Percentiles rank a stretch among this genome's conserved stretches.
Conservation (phyloP, 2,329 filamentous ascomycete genomes). For the Xylariaceae sp. region DNA sequence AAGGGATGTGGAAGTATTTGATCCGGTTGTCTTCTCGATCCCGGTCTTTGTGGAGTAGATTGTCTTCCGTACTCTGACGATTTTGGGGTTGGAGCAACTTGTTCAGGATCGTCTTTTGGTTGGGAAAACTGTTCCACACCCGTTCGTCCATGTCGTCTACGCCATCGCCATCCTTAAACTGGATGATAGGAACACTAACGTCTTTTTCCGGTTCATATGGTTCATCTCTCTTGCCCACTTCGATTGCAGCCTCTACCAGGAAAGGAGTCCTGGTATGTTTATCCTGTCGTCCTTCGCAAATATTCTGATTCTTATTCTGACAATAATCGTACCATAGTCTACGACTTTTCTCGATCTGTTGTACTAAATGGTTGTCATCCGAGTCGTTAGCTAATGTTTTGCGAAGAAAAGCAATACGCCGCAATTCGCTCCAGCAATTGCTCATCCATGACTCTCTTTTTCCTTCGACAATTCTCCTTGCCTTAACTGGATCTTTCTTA, state of each 20-base stretch:
- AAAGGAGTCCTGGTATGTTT: neutral
- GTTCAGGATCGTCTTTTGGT: constrained; percentile 26
- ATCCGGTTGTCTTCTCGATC: neutral
- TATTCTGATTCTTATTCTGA: neutral
- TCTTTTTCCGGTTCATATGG: constrained; percentile 27
- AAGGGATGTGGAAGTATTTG: constrained; percentile 37
- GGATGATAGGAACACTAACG: constrained; percentile 26
- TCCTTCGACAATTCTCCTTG: neutral
- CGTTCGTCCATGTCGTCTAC: neutral
- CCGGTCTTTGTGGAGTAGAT: constrained; percentile 1
- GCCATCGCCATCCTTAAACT: constrained; percentile 9
- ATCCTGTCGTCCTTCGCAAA: neutral
- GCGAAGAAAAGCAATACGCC: constrained; percentile 27
- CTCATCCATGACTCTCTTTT: constrained; percentile 19
- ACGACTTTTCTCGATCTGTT: constrained; percentile 6
- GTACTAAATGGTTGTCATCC: constrained; percentile 22
- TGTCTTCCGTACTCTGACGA: neutral
- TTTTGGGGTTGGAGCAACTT: constrained; percentile 6
- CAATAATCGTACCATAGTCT: constrained; percentile 5
- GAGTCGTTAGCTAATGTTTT: constrained; percentile 9
- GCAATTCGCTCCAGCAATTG: constrained; percentile 20
- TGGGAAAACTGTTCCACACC: constrained; percentile 27
- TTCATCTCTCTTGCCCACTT: neutral
- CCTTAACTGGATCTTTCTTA: neutral
- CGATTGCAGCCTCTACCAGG: neutral